A percentile compares a stretch with the other conserved stretches of the same genome.
Conservation (phyloP, 1,284 basidiomycete genomes). For the Trichosporon sp. region DNA sequence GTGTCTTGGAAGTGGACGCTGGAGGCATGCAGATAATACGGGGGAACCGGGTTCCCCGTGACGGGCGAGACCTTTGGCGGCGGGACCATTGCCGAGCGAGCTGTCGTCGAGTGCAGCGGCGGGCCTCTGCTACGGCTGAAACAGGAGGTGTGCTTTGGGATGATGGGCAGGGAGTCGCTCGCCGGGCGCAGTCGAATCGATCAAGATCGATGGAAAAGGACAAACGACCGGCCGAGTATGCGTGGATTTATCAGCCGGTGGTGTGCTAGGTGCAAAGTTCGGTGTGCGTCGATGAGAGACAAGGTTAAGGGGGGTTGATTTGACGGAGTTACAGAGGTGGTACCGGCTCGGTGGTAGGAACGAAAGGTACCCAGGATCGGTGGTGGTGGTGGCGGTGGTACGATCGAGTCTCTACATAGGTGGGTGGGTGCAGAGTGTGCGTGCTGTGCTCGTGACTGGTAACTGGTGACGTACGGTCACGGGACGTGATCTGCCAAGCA, state of each 20-base stretch:
- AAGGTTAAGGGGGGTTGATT: background rate
- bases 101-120: background rate
- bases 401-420: background rate
- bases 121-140: background rate
- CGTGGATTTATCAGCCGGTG: background rate
- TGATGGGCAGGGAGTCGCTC: background rate
- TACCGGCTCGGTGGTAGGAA: background rate
- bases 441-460: too few species aligned
- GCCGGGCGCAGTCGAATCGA: background rate
- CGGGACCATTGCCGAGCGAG: slow-evolving; percentile 29
- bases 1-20: slow-evolving; percentile 76
- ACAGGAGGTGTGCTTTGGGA: background rate
- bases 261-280: too few species aligned
- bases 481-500: background rate
- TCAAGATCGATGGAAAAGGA: background rate
- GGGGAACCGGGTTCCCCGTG: slow-evolving; percentile 56
- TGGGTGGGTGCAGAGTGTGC: background rate
- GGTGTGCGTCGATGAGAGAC: background rate
- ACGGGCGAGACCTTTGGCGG: slow-evolving; percentile 57
- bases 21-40: slow-evolving; percentile 57
- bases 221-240: background rate
- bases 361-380: background rate
- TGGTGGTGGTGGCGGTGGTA: too few species aligned
- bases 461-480: background rate
- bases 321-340: slow-evolving; percentile 2